Evolutionary conservation across 2,329 filamentous ascomycete genomes (phyloP), one percentile per base, ranked within the genome.

Genomic region (Xylaria sp.): DNA sequence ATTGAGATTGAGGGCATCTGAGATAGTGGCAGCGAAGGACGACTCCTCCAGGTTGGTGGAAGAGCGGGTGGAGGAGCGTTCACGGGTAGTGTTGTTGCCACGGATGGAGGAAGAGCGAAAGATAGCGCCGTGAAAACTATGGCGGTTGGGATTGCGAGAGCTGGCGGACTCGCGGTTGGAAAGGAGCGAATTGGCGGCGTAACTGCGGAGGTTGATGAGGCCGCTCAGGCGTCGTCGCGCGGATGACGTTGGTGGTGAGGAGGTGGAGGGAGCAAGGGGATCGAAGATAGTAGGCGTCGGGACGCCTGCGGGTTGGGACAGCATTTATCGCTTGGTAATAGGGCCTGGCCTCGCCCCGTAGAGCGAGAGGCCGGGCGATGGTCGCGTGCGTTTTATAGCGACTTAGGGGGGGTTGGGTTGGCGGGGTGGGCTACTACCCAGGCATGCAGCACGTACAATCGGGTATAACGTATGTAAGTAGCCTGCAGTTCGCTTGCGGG

Each of bases 241-340:
- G 41, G 72, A 72, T 68, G 69, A 70, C 67, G 70, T 75, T 41
- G 70, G 36, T 64, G 74, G 66, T 56, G 73, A 70, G 57, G 74
- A 61, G 60, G 72, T 67, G 63, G 73, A 73, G 59, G 75, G 46
- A 61, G 75, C 70, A 53, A 76, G 71, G 69, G 75, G 73, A 69
- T 75, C 72, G 72, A 76, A 72, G 65, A 76, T 52, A 59, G 73
- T 72, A 72, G 76, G 68, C 36, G 76, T 72, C 70, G 75, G 67
- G 28, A 74, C 72, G 53, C 71, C 71, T 68, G 73, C 71, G 67
- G 76, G 72, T 64, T 75, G 73, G 56, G 75, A 75, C 69, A 77
- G 70, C 76, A 77, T 78, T 63, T 75, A 74, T 71, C 60, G 65
- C 60, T 43, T 65, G 12, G 39, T 9, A n/a, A 52, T 55, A 18